Conservation (phyloP, 2,329 filamentous ascomycete genomes). For the Phaeoacremonium minimum region DNA sequence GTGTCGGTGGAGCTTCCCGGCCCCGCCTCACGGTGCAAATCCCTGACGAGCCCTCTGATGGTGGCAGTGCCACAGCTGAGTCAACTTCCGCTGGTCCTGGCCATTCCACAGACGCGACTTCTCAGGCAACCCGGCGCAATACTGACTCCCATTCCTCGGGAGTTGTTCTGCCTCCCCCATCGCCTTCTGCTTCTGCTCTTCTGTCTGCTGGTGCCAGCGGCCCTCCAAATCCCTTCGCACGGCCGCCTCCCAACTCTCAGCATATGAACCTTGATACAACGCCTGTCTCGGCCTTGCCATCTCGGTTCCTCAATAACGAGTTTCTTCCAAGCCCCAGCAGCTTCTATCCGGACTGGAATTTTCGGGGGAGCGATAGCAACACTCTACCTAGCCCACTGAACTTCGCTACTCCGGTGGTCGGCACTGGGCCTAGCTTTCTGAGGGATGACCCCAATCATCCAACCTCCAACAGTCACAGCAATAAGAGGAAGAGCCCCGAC, state of each 20-base stretch:
- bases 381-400: conserved; percentile 90
- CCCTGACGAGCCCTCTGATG: conserved; percentile 75
- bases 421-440: conserved; percentile 58
- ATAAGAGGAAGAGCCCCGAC: conserved; percentile 57
- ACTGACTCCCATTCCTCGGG: conserved; percentile 57
- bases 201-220: conserved; percentile 88
- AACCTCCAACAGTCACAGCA: conserved; percentile 19
- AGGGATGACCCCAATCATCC: no score
- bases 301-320: conserved; percentile 82
- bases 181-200: conserved; percentile 79
- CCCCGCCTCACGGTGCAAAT: conserved; percentile 92
- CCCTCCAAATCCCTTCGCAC: conserved; percentile 91
- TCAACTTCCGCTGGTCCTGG: conserved; percentile 55
- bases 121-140: conserved; percentile 45
- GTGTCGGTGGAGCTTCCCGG: conserved; percentile 59
- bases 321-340: conserved; percentile 86
- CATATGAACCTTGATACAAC: conserved; percentile 62
- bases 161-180: conserved; percentile 86
- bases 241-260: conserved; percentile 69
- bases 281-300: conserved; percentile 90
- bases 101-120: conserved; percentile 54
- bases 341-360: conserved; percentile 91
- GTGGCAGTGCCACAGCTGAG: conserved; percentile 68
- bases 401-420: conserved; percentile 76
- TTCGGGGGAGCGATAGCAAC: conserved; percentile 67